A percentile compares a stretch with the other conserved stretches of the same genome.
These are phyloP conservation scores for Favolaschia claudopus DNA, from an alignment of 768 basidiomycete species.

Conservation along the genomic window DNA sequence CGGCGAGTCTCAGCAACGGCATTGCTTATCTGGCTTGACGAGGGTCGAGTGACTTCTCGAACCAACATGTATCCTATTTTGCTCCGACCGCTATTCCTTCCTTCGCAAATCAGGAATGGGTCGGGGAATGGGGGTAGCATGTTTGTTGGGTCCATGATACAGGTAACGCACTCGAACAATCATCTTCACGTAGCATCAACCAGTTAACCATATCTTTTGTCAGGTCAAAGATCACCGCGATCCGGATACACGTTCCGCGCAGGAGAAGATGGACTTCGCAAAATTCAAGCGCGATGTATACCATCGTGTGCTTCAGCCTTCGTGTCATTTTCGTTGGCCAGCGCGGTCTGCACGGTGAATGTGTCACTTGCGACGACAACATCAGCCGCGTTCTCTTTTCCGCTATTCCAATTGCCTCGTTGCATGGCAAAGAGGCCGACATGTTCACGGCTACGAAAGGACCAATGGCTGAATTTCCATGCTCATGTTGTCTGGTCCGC, in stretches of 20 bases:
- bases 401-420: not conserved
- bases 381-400: slow-evolving; percentile 7
- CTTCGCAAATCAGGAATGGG: slow-evolving; percentile 6
- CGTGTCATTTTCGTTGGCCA: not conserved
- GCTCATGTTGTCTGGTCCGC: slow-evolving; percentile 11
- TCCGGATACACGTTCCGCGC: not conserved
- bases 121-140: slow-evolving; percentile 15
- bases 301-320: slow-evolving; percentile 11
- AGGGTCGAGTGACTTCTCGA: slow-evolving; percentile 15
- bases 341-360: not conserved
- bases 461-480: slow-evolving; percentile 6
- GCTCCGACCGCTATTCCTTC: slow-evolving; percentile 7
- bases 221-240: slow-evolving; percentile 13
- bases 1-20: too few species aligned
- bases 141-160: slow-evolving; percentile 3
- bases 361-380: slow-evolving; percentile 4
- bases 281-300: slow-evolving; percentile 13
- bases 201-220: not conserved
- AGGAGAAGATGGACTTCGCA: not conserved
- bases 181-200: not conserved
- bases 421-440: slow-evolving; percentile 17
- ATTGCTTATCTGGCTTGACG: slow-evolving; percentile 4
- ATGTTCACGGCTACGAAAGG: slow-evolving; percentile 1
- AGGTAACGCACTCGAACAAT: not conserved
- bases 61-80: slow-evolving; percentile 21